Conservation (phyloP, 1,284 basidiomycete species). For the Amylostereum chailletii region DNA sequence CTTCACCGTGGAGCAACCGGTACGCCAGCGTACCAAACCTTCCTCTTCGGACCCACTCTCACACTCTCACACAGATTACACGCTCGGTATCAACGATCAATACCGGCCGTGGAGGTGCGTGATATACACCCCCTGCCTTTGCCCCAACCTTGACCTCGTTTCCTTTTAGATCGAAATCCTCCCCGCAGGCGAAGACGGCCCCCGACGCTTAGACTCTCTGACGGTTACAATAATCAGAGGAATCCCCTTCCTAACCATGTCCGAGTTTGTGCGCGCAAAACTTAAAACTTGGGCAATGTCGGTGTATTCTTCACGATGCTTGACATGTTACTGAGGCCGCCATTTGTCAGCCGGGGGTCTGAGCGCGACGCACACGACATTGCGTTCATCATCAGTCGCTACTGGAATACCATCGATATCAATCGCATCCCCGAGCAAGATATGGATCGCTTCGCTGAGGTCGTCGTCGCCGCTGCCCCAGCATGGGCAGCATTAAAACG, state of each 20-base stretch:
- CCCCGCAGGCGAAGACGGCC: conserved; percentile 70
- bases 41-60: conserved; percentile 3
- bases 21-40: conserved; percentile 13
- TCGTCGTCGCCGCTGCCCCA: conserved; percentile 43
- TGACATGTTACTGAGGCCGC: neutral
- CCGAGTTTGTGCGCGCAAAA: conserved; percentile 74
- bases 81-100: conserved; percentile 26
- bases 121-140: neutral
- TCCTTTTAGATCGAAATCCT: conserved; percentile 64
- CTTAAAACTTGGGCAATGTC: conserved; percentile 71
- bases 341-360: conserved; percentile 40
- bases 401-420: conserved; percentile 71
- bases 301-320: conserved; percentile 19
- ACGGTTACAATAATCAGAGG: conserved; percentile 58
- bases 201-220: conserved; percentile 55
- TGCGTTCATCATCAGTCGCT: conserved; percentile 52
- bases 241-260: conserved; percentile 67
- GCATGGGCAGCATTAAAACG: conserved; percentile 63
- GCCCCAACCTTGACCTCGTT: neutral
- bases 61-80: conserved; percentile 22
- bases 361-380: conserved; percentile 70
- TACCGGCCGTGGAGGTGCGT: conserved; percentile 28
- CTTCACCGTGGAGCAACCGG: conserved; percentile 50
- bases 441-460: conserved; percentile 62
- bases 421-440: conserved; percentile 75